Evolutionary conservation across 2,329 filamentous ascomycete genomes (phyloP), one percentile per base, ranked within the genome.

Genomic region (Fusarium robinianum): DNA sequence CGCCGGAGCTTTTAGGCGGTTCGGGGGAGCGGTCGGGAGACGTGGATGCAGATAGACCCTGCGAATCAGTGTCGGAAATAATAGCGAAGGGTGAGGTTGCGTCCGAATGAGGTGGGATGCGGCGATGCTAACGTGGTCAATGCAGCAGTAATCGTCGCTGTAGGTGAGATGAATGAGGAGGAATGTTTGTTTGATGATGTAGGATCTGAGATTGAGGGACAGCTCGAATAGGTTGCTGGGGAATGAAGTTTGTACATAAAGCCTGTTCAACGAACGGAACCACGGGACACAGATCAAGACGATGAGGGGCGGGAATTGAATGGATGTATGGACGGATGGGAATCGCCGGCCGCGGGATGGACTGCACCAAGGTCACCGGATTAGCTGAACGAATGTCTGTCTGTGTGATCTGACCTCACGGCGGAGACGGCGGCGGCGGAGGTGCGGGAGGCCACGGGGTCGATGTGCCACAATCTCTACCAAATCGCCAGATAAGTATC

Each of bases 301-400:
- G 41, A 57, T 41, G 54, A 51, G 46, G 46, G 36, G 44, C 41
- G 16, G 33, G 35, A 41, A 48, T 42, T 39, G 34, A 29, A 38
- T 33, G 37, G 41, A 35, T 41, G 41, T 29, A 41, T 36, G 39
- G 46, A 41, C 35, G 37, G 35, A 37, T 36, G 43, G 41, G 44
- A 53, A 50, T 44, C 48, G 36, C 51, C 56, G 46, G 53, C 47
- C 51, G 56, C 41, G 41, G 51, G 50, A 54, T 49, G 23, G 49
- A 41, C 31, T 50, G 46, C 46, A n/a, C 41, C 51, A 41, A 45
- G 46, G 55, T 58, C 50, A 58, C 55, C 52, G 55, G 46, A 32
- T 50, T 51, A 29, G 11, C 19, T 15, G 29, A 17, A 26, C 14
- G 25, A 27, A 27, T 27, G 31, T 21, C 17, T 18, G 36, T 47